Evolutionary conservation across 495 filamentous ascomycete genomes (phyloP), one percentile per base, ranked within the genome.

Genomic region (Neurospora sp.): DNA sequence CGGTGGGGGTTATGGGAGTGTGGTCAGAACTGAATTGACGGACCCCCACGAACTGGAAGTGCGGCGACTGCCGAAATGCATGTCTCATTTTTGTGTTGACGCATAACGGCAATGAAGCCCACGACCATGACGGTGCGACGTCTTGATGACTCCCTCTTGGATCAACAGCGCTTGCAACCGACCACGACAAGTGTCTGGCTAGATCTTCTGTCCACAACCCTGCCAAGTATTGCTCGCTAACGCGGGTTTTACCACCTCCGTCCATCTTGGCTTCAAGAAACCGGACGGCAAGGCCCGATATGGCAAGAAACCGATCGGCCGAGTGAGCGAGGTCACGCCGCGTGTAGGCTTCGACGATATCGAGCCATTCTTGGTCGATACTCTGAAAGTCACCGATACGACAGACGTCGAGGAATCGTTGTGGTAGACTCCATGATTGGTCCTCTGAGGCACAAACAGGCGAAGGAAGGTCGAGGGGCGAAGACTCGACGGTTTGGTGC

Each of bases 71-170:
- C 16, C 38, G 71, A 48, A 80, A 80, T 2, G 59, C 61, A 7
- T 71, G 73, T 37, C 76, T 79, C 22, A 78, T 75, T 5, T 69
- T 72, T 27, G 77, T 75, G 12, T 71, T 65, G 9, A 79, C 74
- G 20, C 70, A 73, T 14, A 79, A 69, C 2, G 79, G 76, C 2
- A 79, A 72, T 1, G 76, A 79, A 7, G 75, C 76, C 79, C 78
- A 80, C 3, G 78, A 80, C 78, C 78, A 80, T 0, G 78, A 80
- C 5, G 78, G 78, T 6, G 78, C 78, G 40, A 79, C 74, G 16
- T 76, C 71, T 10, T 76, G 79, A 5, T 78, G 73, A 46, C 71
- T 76, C 3, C 74, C 48, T 2, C 40, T 42, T 2, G 76, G 46
- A 20, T 75, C 22, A 2, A 69, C 75, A 9, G 75, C 76, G n/a